Evolutionary conservation across 305 asterid species (phyloP), one percentile per base, ranked within the genome.

Genomic region (Solanum hybrid): DNA sequence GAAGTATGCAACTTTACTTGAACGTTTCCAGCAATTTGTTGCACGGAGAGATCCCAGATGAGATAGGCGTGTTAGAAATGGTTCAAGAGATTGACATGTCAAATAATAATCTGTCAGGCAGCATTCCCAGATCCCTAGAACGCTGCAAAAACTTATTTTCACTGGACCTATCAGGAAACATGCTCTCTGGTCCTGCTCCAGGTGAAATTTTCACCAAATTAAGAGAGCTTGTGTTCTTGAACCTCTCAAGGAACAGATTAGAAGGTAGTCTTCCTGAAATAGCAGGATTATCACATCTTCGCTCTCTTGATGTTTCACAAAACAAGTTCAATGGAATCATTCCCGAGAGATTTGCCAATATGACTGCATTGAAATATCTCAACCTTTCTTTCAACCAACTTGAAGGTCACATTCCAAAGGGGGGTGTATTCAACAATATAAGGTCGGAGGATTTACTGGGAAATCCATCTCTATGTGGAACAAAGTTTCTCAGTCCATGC

Each of bases 371-470:
- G 93, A 94, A 90, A 88, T 78, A 91, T 88, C 97, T 97, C 92
- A 93, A 97, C 90, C 96, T 96, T 88, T 94, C 99, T 36, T 94
- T 92, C 94, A 97, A 97, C 90, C 90, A 88, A 89, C 97, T 97
- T 22, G 94, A 94, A 89, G 98, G 99, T 17, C 94, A 10, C 65
- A 93, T 95, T 89, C 99, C 98, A 8, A 90, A 91, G 65, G 86
- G 79, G 11, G 97, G 98, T 45, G 76, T 94, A 61, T 94, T 97
- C 89, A 26, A 76, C 41, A 90, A 90, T 65, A 89, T 91, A 72
- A 90, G 45, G 70, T 75, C 88, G 32, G 57, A 88, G 15, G 89
- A 90, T 92, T 88, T 97, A 38, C 89, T 89, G 77, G 98, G 98
- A 33, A 97, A 97, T 91, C 92, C 92, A 79, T 90, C 89, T 79